These are phyloP conservation scores for Polyporus tsugae DNA, from an alignment of 1,284 basidiomycete genomes.

Conservation along the genomic window DNA sequence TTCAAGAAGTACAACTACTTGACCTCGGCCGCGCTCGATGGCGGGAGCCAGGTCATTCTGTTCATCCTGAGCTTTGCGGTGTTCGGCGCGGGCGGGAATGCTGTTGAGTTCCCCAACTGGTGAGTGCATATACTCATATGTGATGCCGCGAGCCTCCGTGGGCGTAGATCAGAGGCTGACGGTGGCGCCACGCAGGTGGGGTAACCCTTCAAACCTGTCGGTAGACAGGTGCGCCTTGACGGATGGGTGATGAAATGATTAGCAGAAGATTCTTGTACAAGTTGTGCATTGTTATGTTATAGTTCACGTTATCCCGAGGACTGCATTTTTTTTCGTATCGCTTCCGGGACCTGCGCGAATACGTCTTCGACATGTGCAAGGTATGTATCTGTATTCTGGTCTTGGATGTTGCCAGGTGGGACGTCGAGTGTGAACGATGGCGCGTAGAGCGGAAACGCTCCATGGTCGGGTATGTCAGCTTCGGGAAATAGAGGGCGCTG, in stretches of 20 bases:
- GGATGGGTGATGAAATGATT: background rate
- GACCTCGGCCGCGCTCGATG: constrained; percentile 53
- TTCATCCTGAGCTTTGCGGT: constrained; percentile 67
- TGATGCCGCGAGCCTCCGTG: background rate
- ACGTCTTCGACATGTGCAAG: constrained; percentile 21
- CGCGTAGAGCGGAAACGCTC: constrained; percentile 72
- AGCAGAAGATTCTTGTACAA: background rate
- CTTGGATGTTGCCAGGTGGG: constrained; percentile 71
- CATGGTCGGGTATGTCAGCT: constrained; percentile 76
- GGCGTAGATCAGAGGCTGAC: background rate
- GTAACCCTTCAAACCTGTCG: constrained; percentile 41
- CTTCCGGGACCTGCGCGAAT: constrained; percentile 14
- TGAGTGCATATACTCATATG: constrained; percentile 22
- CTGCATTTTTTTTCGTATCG: constrained; percentile 10
- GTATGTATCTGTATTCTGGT: constrained; percentile 72
- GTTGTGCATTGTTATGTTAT: constrained; percentile 7
- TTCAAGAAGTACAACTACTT: constrained; percentile 62
- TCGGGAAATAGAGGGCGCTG: constrained; percentile 62
- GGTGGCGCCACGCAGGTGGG: constrained; percentile 35
- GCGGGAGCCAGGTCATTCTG: constrained; percentile 56
- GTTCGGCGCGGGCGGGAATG: constrained; percentile 68
- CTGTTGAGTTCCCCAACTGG: constrained; percentile 59
- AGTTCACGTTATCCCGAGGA: background rate
- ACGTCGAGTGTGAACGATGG: constrained; percentile 86
- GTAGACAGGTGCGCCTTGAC: constrained; percentile 38